Evolutionary conservation across 2,329 filamentous ascomycete species (phyloP), one percentile per base, ranked within the genome.

Genomic region (Colletotrichum shisoi): DNA sequence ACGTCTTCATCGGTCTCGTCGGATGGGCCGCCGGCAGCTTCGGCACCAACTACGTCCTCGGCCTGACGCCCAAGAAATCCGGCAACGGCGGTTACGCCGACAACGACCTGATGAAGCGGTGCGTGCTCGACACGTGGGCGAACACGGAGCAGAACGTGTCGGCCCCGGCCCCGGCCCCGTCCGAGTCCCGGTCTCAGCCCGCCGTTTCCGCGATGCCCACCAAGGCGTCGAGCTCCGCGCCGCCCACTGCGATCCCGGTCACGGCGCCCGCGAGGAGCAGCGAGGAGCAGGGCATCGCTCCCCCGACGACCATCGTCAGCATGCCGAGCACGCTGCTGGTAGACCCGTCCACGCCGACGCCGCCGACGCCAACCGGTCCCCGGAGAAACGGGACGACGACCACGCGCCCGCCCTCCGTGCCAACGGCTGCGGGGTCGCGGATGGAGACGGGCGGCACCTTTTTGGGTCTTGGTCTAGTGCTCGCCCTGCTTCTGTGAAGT

Each of bases 11-110:
- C 11, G 82, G 82, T 11, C 78, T 83, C 49, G 79, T 83, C 11
- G 80, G 73, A 58, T 83, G 82, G 81, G 80, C 75, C 9, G 82
- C 81, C 8, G 81, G 82, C 9, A 79, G 78, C 69, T 82, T 83
- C 70, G 74, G 76, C 62, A 70, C 72, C 6, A 74, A 75, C 3
- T 83, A 83, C 65, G 70, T 82, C 45, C 71, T 83, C 52, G 79
- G 77, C 39, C 71, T 83, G n/a, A 82, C 81, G 27, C 81, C 82
- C 0, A 72, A 72, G 12, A 73, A 71, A 48, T 72, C 75, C 31
- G 73, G 73, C 21, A 74, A 74, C 40, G 70, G 65, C 42, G 70
- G 65, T 34, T 78, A 74, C 60, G 70, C 61, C 48, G 79, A 83
- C 70, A 81, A 77, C 68, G 68, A 77, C n/a, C 71, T 83, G 37